Conservation (phyloP, 2,329 filamentous ascomycete genomes). For the Rhynchosporium graminicola region DNA sequence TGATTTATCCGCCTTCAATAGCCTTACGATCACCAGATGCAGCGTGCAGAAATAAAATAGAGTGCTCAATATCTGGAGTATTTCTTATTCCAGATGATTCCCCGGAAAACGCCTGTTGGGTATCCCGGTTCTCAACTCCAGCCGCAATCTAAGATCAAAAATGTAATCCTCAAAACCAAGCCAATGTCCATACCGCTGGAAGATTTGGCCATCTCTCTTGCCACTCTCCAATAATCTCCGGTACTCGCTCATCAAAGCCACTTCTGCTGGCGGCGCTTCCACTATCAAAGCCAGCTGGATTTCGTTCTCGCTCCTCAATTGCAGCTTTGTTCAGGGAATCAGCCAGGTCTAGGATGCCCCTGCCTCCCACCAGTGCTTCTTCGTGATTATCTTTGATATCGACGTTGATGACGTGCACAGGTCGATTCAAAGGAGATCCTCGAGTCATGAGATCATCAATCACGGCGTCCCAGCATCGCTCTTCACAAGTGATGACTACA, state of each 20-base stretch:
- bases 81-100: slow-evolving; percentile 15
- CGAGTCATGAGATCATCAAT: slow-evolving; percentile 88
- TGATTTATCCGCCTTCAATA: slow-evolving; percentile 17
- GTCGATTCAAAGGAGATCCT: slow-evolving; percentile 82
- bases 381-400: slow-evolving; percentile 99
- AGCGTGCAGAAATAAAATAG: slow-evolving; percentile 2
- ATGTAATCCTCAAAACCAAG: slow-evolving; percentile 71
- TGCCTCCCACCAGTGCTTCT: slow-evolving; percentile 86
- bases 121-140: slow-evolving; percentile 29
- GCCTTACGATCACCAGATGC: slow-evolving; percentile 9
- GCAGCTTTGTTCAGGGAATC: slow-evolving; percentile 81
- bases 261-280: slow-evolving; percentile 66
- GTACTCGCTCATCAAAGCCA: slow-evolving; percentile 89
- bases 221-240: slow-evolving; percentile 88
- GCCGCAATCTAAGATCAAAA: slow-evolving; percentile 15
- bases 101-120: slow-evolving; percentile 27
- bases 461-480: slow-evolving; percentile 97
- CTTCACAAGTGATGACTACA: slow-evolving; percentile 94
- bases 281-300: slow-evolving; percentile 66
- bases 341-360: slow-evolving; percentile 89
- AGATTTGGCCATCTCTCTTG: slow-evolving; percentile 92
- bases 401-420: slow-evolving; percentile 97
- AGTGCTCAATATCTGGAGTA: slow-evolving; percentile 13
- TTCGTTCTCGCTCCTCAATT: slow-evolving; percentile 68
- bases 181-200: slow-evolving; percentile 89